Evolutionary conservation across 1,284 basidiomycete genomes (phyloP).

Genomic region (Takashimella koratensis): DNA sequence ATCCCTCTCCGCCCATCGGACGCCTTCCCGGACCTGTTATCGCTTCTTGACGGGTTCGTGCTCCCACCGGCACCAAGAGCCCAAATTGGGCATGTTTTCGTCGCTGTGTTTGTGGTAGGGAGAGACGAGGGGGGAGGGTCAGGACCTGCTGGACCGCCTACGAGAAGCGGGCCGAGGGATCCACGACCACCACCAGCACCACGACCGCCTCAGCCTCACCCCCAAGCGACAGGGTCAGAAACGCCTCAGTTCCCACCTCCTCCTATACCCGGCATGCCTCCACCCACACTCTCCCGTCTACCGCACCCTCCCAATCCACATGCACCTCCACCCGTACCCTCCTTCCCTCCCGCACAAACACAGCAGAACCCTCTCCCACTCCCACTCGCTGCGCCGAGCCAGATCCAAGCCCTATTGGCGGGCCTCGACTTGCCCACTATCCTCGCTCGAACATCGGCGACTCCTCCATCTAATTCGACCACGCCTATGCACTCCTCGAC

Average conservation of each 20-base stretch:
- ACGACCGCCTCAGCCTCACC: slow-evolving; percentile 3
- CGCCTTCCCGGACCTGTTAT: slow-evolving; percentile 76
- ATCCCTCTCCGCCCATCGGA: slow-evolving; percentile 69
- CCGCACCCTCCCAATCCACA: slow-evolving; percentile 18
- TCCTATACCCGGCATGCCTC: slow-evolving; percentile 20
- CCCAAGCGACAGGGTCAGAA: neutral
- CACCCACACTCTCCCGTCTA: slow-evolving; percentile 20
- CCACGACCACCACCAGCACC: slow-evolving; percentile 51
- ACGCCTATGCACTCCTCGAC: neutral
- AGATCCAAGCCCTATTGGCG: slow-evolving; percentile 40
- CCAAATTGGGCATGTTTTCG: slow-evolving; percentile 62
- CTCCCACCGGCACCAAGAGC: slow-evolving; percentile 55
- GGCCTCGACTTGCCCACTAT: slow-evolving; percentile 31
- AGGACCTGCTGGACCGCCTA: slow-evolving; percentile 1
- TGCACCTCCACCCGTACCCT: slow-evolving; percentile 29
- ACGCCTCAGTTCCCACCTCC: neutral
- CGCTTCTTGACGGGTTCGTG: slow-evolving; percentile 73
- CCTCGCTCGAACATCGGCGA: slow-evolving; percentile 6
- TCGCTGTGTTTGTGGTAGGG: slow-evolving; percentile 77
- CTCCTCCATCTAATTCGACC: neutral
- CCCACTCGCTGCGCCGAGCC: slow-evolving; percentile 23
- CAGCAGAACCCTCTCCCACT: slow-evolving; percentile 15
- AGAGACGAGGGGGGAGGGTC: slow-evolving; percentile 52
- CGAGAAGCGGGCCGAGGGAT: slow-evolving; percentile 35
- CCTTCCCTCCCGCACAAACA: neutral